Evolutionary conservation across 2,329 filamentous ascomycete genomes (phyloP).

Genomic region (Coniochaeta sp.): DNA sequence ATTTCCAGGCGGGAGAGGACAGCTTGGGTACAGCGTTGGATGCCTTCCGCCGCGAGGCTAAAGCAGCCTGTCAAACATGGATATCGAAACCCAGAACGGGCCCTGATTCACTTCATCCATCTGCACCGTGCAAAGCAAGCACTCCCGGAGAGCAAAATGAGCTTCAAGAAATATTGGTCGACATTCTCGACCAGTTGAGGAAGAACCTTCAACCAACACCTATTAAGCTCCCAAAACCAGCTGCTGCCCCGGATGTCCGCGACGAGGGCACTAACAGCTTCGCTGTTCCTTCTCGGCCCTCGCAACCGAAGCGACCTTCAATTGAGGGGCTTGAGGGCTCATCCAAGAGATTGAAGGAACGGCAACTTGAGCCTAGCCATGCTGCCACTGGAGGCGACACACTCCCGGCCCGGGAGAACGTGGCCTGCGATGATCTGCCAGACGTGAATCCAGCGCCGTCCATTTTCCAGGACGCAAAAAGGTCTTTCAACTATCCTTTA

Average conservation of each 20-base stretch:
- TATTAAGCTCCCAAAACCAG: neutral
- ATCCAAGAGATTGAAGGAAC: neutral
- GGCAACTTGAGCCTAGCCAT: neutral
- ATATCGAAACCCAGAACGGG: constrained; percentile 13
- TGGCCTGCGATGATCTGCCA: neutral
- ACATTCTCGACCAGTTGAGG: constrained; percentile 9
- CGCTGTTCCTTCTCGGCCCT: neutral
- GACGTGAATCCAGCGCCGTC: neutral
- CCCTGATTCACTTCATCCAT: constrained; percentile 8
- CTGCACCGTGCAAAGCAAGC: constrained; percentile 8
- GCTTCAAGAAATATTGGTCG: constrained; percentile 16
- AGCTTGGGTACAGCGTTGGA: constrained; percentile 9
- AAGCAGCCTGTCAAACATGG: constrained; percentile 13
- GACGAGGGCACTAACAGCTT: neutral
- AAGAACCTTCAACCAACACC: neutral
- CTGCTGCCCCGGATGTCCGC: neutral
- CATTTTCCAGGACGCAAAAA: constrained; percentile 12
- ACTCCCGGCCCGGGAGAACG: neutral
- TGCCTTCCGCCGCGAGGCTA: constrained; percentile 15
- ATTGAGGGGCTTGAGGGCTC: neutral
- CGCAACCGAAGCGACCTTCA: neutral
- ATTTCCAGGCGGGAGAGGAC: constrained; percentile 9
- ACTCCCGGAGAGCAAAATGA: constrained; percentile 9
- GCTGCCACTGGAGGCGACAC: neutral
- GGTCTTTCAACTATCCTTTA: constrained; percentile 11